Evolutionary conservation across 768 basidiomycete genomes (phyloP).

Genomic region (Daedaleopsis sinensis): DNA sequence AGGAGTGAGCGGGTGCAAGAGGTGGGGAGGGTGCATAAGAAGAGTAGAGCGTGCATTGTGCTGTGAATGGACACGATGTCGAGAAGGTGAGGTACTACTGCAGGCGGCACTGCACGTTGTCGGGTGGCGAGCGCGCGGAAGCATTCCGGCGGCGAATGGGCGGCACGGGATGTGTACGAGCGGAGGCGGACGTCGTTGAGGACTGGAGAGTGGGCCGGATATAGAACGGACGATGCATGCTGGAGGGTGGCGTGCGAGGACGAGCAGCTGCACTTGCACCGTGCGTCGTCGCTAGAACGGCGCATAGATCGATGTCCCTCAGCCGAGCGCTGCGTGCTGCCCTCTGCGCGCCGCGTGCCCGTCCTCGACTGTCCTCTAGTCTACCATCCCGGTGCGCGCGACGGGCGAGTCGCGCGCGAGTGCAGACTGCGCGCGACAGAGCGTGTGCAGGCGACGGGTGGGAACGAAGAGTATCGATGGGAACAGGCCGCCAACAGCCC

Average conservation of each 20-base stretch:
- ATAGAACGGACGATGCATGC: constrained; percentile 1
- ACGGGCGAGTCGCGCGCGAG: no score
- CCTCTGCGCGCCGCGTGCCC: constrained; percentile 8
- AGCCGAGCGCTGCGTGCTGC: constrained; percentile 11
- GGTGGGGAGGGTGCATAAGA: background rate
- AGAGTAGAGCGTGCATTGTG: background rate
- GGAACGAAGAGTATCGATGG: constrained; percentile 11
- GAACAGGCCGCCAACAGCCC: background rate
- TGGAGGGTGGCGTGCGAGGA: constrained; percentile 1
- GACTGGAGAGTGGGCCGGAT: background rate
- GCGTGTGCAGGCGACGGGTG: background rate
- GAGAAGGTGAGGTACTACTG: background rate
- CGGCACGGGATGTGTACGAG: no score
- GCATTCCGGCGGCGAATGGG: background rate
- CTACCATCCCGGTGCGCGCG: no score
- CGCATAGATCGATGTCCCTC: constrained; percentile 12
- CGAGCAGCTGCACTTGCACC: background rate
- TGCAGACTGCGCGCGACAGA: background rate
- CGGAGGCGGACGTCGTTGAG: no score
- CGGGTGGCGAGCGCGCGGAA: background rate
- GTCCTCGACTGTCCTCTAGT: background rate
- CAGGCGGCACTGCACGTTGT: background rate
- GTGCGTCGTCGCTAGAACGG: constrained; percentile 10
- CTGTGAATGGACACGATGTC: background rate
- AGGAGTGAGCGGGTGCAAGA: no score